Conservation (phyloP, 2,329 filamentous ascomycete species). For the Thelonectria olida region DNA sequence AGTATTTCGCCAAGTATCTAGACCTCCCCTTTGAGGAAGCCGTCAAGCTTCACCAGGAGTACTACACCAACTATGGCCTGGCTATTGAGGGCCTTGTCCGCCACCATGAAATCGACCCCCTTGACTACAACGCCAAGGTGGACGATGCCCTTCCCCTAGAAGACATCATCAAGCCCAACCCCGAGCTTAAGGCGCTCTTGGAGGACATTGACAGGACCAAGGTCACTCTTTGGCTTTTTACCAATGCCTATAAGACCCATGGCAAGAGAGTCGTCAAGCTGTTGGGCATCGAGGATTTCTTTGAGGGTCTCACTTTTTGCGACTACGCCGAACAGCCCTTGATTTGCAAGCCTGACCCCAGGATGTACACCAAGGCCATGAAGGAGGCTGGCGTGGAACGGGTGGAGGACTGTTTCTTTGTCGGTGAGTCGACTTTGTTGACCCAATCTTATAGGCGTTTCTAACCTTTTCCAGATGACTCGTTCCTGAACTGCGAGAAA, state of each 20-base stretch:
- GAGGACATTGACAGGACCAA: conserved; percentile 84
- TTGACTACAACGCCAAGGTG: conserved; percentile 94
- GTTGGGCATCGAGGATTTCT: conserved; percentile 84
- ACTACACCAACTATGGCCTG: conserved; percentile 96
- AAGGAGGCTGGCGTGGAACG: conserved; percentile 77
- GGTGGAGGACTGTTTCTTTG: conserved; percentile 84
- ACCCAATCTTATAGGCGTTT: background rate
- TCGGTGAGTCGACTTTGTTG: conserved; percentile 68
- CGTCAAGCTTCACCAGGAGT: conserved; percentile 85
- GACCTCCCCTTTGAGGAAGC: conserved; percentile 80
- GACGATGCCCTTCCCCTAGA: conserved; percentile 94
- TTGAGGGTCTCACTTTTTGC: conserved; percentile 95
- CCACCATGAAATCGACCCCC: conserved; percentile 92
- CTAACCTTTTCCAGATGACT: conserved; percentile 73
- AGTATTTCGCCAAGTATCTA: conserved; percentile 74
- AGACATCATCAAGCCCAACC: conserved; percentile 81
- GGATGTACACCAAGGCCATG: conserved; percentile 93
- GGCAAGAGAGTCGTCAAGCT: conserved; percentile 83
- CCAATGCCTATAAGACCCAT: conserved; percentile 94
- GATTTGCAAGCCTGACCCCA: conserved; percentile 84
- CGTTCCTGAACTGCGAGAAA: conserved; percentile 80
- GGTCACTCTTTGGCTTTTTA: conserved; percentile 92
- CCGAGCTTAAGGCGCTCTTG: conserved; percentile 77
- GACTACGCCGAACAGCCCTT: conserved; percentile 81
- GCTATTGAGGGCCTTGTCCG: conserved; percentile 94